These are phyloP conservation scores for California macrophylla DNA, from an alignment of 441 rosid species.

Conservation along the genomic window DNA sequence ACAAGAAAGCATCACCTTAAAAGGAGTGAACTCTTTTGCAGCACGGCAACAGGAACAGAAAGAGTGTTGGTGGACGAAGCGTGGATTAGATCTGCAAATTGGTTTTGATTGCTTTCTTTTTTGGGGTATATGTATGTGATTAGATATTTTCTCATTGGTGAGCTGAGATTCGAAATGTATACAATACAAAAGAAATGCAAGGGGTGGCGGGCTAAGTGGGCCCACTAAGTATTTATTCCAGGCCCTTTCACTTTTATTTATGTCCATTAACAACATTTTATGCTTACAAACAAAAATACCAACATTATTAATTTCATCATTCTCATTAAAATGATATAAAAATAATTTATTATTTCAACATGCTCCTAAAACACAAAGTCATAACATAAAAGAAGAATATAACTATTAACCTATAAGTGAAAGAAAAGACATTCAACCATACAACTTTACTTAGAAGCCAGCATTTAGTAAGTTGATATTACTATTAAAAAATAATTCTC, in stretches of 20 bases:
- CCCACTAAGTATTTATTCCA: background rate
- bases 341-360: too few species aligned
- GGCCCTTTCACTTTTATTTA: background rate
- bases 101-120: background rate
- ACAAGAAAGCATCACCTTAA: background rate
- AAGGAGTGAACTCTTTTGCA: background rate
- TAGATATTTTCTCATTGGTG: background rate
- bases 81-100: constrained; percentile 2
- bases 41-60: background rate
- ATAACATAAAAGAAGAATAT: too few species aligned
- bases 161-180: background rate
- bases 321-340: too few species aligned
- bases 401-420: too few species aligned
- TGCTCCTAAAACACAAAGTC: too few species aligned
- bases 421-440: too few species aligned
- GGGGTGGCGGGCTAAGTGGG: background rate
- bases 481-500: too few species aligned
- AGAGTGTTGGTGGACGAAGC: background rate
- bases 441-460: too few species aligned
- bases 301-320: too few species aligned
- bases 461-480: too few species aligned
- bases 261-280: background rate
- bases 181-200: background rate
- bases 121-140: background rate
- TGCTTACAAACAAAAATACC: background rate